phyloP scores from a whole-genome alignment of 257 asterid genomes.

The Solanum appendiculatum region DNA sequence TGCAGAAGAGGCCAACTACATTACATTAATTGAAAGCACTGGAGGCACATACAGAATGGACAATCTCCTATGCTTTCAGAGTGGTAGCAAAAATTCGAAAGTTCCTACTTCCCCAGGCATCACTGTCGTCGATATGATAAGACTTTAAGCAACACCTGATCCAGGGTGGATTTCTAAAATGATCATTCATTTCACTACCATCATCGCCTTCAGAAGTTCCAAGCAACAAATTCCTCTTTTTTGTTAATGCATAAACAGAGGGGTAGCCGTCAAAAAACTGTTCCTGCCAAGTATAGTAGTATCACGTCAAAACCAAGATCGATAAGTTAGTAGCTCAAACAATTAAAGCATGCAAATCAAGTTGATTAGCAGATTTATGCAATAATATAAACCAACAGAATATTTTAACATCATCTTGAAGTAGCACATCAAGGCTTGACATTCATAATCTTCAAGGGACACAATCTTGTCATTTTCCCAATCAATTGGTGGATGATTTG shows the following conservation, averaged over 20 bases:
- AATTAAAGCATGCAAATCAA: neutral
- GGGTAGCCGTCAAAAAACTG: slow-evolving; percentile 34
- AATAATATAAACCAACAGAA: neutral
- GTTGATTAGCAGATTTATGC: neutral
- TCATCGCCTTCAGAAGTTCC: slow-evolving; percentile 27
- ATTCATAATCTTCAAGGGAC: neutral
- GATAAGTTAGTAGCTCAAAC: neutral
- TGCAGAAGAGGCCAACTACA: neutral
- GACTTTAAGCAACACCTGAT: slow-evolving; percentile 58
- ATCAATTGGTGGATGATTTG: neutral
- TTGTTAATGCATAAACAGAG: slow-evolving; percentile 26
- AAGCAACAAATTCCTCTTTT: slow-evolving; percentile 43
- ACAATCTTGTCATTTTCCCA: neutral
- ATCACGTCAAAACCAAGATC: neutral
- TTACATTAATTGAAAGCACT: neutral
- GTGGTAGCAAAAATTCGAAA: slow-evolving; percentile 48
- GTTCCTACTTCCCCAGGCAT: slow-evolving; percentile 58
- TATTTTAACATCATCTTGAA: neutral
- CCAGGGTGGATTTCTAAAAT: slow-evolving; percentile 67
- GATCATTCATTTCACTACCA: neutral
- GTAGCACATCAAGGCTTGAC: neutral
- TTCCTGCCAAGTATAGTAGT: slow-evolving; percentile 19
- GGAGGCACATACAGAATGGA: neutral
- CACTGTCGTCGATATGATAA: slow-evolving; percentile 32
- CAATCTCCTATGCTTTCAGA: slow-evolving; percentile 12